Evolutionary conservation across 495 filamentous ascomycete genomes (phyloP).

Genomic region (Viridothelium virens): DNA sequence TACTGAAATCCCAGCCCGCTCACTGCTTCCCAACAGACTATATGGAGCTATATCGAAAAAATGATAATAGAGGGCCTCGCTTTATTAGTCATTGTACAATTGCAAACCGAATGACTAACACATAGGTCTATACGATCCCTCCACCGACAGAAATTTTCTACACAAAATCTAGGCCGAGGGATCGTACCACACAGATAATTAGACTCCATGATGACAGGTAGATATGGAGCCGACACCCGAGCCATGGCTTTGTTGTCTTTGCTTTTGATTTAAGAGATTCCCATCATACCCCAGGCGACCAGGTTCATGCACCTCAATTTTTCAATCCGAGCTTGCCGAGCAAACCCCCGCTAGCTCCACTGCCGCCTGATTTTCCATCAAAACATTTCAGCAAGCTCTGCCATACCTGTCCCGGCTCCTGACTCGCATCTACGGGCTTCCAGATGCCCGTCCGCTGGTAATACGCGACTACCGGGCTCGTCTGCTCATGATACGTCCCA

Average conservation of each 20-base stretch:
- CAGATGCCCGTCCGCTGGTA: constrained; percentile 97
- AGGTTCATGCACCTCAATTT: constrained; percentile 24
- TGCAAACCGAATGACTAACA: background rate
- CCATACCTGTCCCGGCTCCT: constrained; percentile 95
- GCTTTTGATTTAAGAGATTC: too few species aligned
- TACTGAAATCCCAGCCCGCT: too few species aligned
- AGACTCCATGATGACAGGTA: too few species aligned
- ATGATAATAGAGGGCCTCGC: background rate
- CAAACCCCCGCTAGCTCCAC: constrained; percentile 32
- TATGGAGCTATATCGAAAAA: too few species aligned
- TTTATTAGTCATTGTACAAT: background rate
- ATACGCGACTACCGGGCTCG: constrained; percentile 81
- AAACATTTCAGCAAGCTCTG: constrained; percentile 83
- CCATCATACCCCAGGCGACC: background rate
- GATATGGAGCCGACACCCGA: too few species aligned
- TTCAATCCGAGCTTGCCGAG: constrained; percentile 43
- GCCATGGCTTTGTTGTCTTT: too few species aligned
- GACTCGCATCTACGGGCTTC: constrained; percentile 91
- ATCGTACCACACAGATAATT: background rate
- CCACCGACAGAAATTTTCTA: background rate
- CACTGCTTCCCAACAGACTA: too few species aligned
- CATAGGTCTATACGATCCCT: background rate
- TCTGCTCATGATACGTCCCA: constrained; percentile 89
- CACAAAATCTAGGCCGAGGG: background rate
- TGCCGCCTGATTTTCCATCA: constrained; percentile 47